Evolutionary conservation across 177 flowering plant species (phyloP).

Genomic region (Vitis hybrid): DNA sequence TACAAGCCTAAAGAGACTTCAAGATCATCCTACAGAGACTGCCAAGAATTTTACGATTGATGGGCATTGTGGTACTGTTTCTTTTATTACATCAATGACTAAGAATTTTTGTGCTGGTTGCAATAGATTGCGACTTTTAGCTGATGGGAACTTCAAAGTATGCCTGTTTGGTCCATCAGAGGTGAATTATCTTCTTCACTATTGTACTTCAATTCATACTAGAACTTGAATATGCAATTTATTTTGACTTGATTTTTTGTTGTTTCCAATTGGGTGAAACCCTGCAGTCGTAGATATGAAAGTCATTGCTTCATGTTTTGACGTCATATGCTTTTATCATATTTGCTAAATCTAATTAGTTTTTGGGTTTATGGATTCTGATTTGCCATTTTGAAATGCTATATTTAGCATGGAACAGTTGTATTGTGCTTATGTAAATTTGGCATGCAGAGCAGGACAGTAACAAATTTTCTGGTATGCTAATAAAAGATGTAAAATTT

Average conservation of each 20-base stretch:
- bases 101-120: slow-evolving; percentile 99
- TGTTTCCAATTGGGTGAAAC: neutral
- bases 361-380: neutral
- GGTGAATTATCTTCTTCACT: slow-evolving; percentile 35
- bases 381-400: neutral
- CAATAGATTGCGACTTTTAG: slow-evolving; percentile 87
- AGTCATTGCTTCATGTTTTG: neutral
- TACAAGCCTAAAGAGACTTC: slow-evolving; percentile 55
- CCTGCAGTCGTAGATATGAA: neutral
- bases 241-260: neutral
- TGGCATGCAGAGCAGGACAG: neutral
- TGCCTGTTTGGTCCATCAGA: slow-evolving; percentile 98
- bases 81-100: slow-evolving; percentile 98
- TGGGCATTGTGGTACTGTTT: slow-evolving; percentile 77
- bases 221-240: no score
- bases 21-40: slow-evolving; percentile 85
- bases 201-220: neutral
- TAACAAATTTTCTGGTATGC: neutral
- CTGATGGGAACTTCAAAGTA: slow-evolving; percentile 96
- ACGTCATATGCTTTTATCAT: slow-evolving; percentile 3
- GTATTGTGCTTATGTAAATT: neutral
- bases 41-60: slow-evolving; percentile 86
- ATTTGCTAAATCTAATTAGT: neutral
- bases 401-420: neutral
- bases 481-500: neutral